Evolutionary conservation across 257 asterid genomes (phyloP).

Genomic region (Fraxinus pennsylvanica): DNA sequence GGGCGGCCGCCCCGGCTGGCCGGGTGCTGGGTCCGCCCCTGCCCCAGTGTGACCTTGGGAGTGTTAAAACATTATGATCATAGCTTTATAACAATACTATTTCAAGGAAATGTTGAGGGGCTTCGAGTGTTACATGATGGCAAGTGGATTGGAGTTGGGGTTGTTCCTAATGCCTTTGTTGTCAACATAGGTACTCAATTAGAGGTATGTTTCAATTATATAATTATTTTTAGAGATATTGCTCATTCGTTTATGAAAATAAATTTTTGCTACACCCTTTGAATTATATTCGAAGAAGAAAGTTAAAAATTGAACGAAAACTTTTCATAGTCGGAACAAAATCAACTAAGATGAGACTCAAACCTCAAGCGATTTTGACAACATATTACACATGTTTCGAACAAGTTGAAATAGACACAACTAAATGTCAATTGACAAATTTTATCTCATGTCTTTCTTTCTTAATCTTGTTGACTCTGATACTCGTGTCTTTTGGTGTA

Average conservation of each 20-base stretch:
- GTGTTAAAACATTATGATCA: constrained; percentile 56
- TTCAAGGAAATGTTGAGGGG: constrained; percentile 48
- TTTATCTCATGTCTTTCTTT: no score
- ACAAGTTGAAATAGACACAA: no score
- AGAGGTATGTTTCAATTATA: constrained; percentile 39
- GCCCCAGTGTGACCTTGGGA: constrained; percentile 55
- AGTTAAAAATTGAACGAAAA: no score
- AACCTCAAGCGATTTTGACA: no score
- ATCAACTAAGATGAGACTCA: no score
- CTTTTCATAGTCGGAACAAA: no score
- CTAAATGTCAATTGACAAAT: no score
- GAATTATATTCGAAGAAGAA: no score
- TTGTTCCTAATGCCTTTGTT: constrained; percentile 54
- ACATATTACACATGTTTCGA: no score
- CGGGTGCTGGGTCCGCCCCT: no score
- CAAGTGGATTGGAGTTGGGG: constrained; percentile 53
- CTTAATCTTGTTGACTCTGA: no score
- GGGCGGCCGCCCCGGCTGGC: no score
- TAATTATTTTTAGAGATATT: constrained; percentile 6
- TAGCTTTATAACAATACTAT: constrained; percentile 48
- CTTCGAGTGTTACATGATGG: constrained; percentile 58
- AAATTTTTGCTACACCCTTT: not conserved
- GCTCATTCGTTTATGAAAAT: not conserved
- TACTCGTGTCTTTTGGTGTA: not conserved
- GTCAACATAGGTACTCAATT: constrained; percentile 59